These are phyloP conservation scores for Scedosporium aurantiacum DNA, from an alignment of 2,329 filamentous ascomycete species.

Conservation along the genomic window DNA sequence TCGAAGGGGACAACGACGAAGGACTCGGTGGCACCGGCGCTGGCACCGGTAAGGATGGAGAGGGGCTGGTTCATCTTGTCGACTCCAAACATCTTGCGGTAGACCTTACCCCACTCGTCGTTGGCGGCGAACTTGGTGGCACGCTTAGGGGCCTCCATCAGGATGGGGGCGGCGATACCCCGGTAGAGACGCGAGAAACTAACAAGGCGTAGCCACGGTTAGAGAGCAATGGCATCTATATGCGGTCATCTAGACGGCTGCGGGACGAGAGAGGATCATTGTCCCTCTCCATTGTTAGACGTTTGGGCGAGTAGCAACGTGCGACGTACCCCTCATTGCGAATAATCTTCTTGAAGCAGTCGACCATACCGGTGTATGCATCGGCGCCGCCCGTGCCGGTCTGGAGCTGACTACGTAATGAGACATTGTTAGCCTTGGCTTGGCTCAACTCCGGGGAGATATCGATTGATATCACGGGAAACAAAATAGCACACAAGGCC, in stretches of 20 bases:
- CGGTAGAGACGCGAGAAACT: slow-evolving; percentile 88
- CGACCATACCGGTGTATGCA: slow-evolving; percentile 90
- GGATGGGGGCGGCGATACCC: slow-evolving; percentile 86
- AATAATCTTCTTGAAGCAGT: slow-evolving; percentile 97
- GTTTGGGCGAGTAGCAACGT: neutral
- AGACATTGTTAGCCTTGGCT: neutral
- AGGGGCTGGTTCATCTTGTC: slow-evolving; percentile 84
- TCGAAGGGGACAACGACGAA: slow-evolving; percentile 98
- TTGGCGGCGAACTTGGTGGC: slow-evolving; percentile 99
- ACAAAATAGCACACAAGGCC: too few relatives aligned
- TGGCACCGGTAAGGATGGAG: slow-evolving; percentile 85
- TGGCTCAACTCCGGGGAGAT: neutral
- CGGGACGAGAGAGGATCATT: too few relatives aligned
- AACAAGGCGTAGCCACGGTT: slow-evolving; percentile 2
- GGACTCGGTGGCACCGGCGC: slow-evolving; percentile 87
- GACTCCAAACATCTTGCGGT: slow-evolving; percentile 74
- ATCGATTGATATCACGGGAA: too few relatives aligned
- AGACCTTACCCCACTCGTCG: slow-evolving; percentile 94
- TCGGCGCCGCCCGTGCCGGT: slow-evolving; percentile 65
- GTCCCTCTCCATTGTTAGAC: neutral
- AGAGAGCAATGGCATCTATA: neutral
- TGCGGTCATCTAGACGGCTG: too few relatives aligned
- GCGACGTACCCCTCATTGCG: slow-evolving; percentile 76
- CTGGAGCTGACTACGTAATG: slow-evolving; percentile 65
- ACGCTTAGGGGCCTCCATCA: slow-evolving; percentile 92